Evolutionary conservation across 2,329 filamentous ascomycete species (phyloP), one percentile per base, ranked within the genome.

Genomic region (Aureobasidium sp.): DNA sequence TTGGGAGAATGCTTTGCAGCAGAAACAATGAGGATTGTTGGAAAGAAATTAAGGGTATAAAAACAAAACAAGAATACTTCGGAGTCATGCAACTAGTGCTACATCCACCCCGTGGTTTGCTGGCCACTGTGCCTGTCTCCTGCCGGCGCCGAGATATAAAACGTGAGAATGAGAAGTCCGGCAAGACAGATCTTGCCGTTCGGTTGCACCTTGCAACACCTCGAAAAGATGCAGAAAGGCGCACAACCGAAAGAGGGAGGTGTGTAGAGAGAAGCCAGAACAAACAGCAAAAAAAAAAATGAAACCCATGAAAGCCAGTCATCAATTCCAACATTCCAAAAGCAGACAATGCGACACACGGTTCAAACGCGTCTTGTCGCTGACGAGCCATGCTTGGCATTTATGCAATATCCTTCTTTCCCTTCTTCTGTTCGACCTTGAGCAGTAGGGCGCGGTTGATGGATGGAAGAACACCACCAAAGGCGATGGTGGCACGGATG

Each of bases 351-450:
- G 20, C 20, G 20, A 57, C 55, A 59, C 41, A 57, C 8, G 53
- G 4, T 47, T 26, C 26, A 13, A 32, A 26, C 12, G 2, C 20
- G 17, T 57, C 5, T 36, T 39, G 36, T 46, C n/a, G 36, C n/a
- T 32, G 26, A 12, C 41, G 13, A 41, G 8, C 47, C 52, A 37
- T 44, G 42, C 5, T 23, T 13, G 15, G 9, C 37, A 17, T 55
- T 39, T 51, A 51, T 36, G 48, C 60, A 15, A 60, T 59, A 26
- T 44, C 57, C 62, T 56, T 62, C 41, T 58, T 87, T 81, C 91
- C 91, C 89, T 96, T 96, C 89, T 96, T 96, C 80, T 96, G 90
- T 79, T 96, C 91, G 62, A 96, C 91, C 86, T 96, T 96, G 76
- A 96, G 84, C 70, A 99, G 82, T 69, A 99, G 82, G 15, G 94